These are phyloP conservation scores for Vigna mungo DNA, from an alignment of 306 rosid species.

Conservation along the genomic window DNA sequence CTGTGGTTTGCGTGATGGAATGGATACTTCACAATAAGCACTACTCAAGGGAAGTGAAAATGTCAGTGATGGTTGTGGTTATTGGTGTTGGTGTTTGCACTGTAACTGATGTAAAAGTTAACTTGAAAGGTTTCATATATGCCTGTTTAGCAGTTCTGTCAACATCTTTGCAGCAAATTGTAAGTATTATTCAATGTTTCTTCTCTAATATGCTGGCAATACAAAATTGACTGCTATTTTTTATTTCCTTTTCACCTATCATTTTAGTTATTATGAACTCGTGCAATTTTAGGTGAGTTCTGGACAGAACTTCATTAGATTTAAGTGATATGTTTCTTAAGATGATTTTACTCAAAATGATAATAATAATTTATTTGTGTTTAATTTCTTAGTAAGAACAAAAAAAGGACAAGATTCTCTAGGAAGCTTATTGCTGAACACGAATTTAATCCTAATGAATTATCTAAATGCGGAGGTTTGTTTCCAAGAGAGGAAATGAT, in stretches of 20 bases:
- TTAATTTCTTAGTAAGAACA: too few species aligned
- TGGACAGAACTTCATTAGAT: conserved; percentile 21
- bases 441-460: too few species aligned
- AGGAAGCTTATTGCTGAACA: too few species aligned
- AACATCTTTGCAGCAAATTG: conserved; percentile 95
- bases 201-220: conserved; percentile 12
- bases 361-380: too few species aligned
- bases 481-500: too few species aligned
- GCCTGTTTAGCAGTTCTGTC: conserved; percentile 78
- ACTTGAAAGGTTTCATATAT: conserved; percentile 81
- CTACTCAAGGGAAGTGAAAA: conserved; percentile 83
- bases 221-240: conserved; percentile 22
- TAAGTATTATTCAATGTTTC: conserved; percentile 52
- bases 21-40: conserved; percentile 87
- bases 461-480: too few species aligned
- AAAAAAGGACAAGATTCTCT: too few species aligned
- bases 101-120: conserved; percentile 90
- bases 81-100: conserved; percentile 95
- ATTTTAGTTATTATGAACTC: conserved; percentile 32
- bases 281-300: conserved; percentile 17
- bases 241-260: conserved; percentile 26
- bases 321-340: background rate
- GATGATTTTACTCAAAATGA: too few species aligned
- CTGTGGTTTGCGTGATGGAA: conserved; percentile 95
- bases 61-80: conserved; percentile 79